A percentile compares a stretch with the other conserved stretches of the same genome.
These are phyloP conservation scores for Aspergillus cristatus DNA, from an alignment of 495 filamentous ascomycete species.

Conservation along the genomic window DNA sequence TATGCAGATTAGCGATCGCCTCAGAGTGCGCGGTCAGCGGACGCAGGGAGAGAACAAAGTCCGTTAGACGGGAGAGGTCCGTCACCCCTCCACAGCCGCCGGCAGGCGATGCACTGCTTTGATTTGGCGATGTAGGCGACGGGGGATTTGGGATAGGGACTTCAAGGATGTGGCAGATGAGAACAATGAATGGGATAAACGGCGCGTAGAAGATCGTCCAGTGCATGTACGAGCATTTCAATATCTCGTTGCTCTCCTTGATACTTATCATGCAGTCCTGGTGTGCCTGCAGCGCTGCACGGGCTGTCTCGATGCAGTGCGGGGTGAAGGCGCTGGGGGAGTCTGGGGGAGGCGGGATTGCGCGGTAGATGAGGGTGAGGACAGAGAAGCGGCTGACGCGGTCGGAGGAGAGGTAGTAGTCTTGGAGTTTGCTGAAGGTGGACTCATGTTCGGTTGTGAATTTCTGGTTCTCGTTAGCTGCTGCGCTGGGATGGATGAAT, in stretches of 20 bases:
- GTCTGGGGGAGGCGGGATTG: conserved; percentile 40
- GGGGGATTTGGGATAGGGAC: no score
- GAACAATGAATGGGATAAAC: conserved; percentile 59
- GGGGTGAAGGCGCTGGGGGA: conserved; percentile 40
- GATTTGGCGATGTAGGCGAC: no score
- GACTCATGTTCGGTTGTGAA: conserved; percentile 5
- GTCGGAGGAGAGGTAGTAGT: conserved; percentile 44
- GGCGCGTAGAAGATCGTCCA: conserved; percentile 58
- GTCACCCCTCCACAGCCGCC: no score
- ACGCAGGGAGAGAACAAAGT: conserved; percentile 49
- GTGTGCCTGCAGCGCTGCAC: conserved; percentile 45
- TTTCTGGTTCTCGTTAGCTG: conserved; percentile 6
- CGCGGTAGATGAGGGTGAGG: conserved; percentile 53
- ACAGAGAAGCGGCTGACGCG: conserved; percentile 45
- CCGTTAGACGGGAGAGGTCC: conserved; percentile 44
- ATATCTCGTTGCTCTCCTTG: conserved; percentile 30
- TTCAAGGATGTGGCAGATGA: conserved; percentile 61
- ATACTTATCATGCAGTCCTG: conserved; percentile 33
- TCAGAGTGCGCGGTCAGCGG: conserved; percentile 43
- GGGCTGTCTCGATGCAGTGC: conserved; percentile 52
- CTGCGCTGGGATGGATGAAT: not conserved
- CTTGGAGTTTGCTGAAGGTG: conserved; percentile 18
- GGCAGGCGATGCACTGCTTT: no score
- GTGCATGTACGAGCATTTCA: conserved; percentile 51
- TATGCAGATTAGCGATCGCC: conserved; percentile 49